phyloP scores from a whole-genome alignment of 371 early-diverging fungal genomes.

The Synchytrium microbalum region DNA sequence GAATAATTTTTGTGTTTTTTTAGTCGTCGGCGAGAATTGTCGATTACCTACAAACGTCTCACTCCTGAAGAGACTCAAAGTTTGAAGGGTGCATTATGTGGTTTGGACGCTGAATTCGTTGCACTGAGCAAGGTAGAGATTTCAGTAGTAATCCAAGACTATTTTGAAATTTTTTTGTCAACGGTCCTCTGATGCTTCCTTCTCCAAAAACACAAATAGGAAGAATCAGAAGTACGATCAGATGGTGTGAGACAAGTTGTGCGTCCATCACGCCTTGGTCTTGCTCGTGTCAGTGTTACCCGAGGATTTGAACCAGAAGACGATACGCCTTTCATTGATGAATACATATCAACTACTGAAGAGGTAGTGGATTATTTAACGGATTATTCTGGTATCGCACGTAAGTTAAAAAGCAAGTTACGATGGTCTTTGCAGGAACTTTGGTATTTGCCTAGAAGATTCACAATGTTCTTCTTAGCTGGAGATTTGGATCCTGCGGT shows the following conservation, averaged over 20 bases:
- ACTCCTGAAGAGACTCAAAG: conserved; percentile 52
- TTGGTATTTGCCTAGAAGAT: not conserved
- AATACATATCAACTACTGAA: conserved; percentile 78
- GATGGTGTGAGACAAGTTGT: conserved; percentile 78
- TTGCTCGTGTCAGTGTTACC: conserved; percentile 86
- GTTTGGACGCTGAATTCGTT: conserved; percentile 94
- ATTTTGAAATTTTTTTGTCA: conserved; percentile 1
- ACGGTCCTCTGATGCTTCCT: not conserved
- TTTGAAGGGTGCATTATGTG: conserved; percentile 59
- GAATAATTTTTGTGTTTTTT: not conserved
- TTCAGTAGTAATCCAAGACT: not conserved
- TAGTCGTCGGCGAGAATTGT: conserved; percentile 42
- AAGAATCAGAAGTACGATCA: conserved; percentile 82
- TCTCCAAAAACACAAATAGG: conserved; percentile 29
- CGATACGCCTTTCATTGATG: conserved; percentile 86
- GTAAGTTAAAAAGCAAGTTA: conserved; percentile 28
- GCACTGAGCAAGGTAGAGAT: conserved; percentile 57
- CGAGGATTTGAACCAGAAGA: conserved; percentile 63
- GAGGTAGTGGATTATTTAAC: conserved; percentile 85
- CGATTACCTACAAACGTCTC: conserved; percentile 43
- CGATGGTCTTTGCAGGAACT: no score
- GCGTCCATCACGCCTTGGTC: conserved; percentile 67
- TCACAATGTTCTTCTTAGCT: conserved; percentile 18
- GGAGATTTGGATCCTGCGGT: conserved; percentile 69
- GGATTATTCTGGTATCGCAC: conserved; percentile 76